Conservation (phyloP, 805 yeast genomes). For the Blastobotrys mokoenaii region DNA sequence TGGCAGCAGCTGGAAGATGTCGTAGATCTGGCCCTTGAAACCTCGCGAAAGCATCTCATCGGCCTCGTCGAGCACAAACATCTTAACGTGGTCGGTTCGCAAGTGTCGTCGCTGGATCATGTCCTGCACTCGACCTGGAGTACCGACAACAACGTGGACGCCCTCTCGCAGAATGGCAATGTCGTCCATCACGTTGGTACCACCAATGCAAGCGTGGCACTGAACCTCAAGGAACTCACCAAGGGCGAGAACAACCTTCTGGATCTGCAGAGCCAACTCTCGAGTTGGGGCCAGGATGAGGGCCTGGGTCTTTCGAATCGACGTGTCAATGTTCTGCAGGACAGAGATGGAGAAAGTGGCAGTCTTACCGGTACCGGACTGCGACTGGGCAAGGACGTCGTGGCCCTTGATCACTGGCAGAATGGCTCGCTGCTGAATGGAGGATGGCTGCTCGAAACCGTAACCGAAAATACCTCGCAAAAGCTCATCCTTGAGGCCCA, state of each 20-base stretch:
- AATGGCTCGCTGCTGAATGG: conserved; percentile 96
- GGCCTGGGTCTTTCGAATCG: conserved; percentile 73
- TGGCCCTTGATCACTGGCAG: conserved; percentile 89
- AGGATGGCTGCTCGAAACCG: conserved; percentile 95
- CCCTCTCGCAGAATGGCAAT: conserved; percentile 66
- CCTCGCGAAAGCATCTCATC: conserved; percentile 92
- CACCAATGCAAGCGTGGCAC: conserved; percentile 92
- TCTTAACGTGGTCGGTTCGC: conserved; percentile 66
- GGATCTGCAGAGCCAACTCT: conserved; percentile 90
- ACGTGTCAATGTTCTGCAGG: conserved; percentile 75
- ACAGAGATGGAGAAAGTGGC: conserved; percentile 96
- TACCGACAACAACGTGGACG: conserved; percentile 89
- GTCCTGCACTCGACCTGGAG: conserved; percentile 93
- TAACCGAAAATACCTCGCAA: conserved; percentile 51
- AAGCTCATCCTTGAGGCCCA: conserved; percentile 57
- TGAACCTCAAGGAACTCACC: conserved; percentile 84
- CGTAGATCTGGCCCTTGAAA: conserved; percentile 91
- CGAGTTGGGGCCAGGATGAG: conserved; percentile 90
- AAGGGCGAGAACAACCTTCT: conserved; percentile 73
- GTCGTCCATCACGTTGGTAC: conserved; percentile 77
- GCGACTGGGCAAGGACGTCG: conserved; percentile 97
- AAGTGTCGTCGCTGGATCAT: conserved; percentile 79
- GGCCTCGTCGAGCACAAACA: conserved; percentile 92
- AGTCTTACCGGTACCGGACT: conserved; percentile 98
- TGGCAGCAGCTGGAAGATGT: conserved; percentile 79